Base-by-base conservation (phyloP, 208 protist species). In the Trypanosomatidae sp. region DNA sequence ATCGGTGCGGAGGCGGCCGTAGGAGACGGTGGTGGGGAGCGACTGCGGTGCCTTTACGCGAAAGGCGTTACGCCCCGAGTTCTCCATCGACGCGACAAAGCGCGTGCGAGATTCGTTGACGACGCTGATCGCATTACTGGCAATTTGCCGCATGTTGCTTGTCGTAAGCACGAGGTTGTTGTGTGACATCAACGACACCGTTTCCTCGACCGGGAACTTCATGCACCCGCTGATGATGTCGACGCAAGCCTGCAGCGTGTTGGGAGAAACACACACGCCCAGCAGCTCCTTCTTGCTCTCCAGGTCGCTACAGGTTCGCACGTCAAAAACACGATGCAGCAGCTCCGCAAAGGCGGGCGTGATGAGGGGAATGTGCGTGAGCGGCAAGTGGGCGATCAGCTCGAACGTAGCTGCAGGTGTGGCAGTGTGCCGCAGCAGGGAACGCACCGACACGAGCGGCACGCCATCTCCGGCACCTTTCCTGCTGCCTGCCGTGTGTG, bases 261-360 rank as follows among this genome's bases (percentile, higher is more conserved):
- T 59, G n/a, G 59, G 66, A 7, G 85, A 85, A 2, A 97, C 69
- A 49, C 74, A 87, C 66, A 88, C 91, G 60, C 71, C 79, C 4
- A 97, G 69, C 12, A 74, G 52, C 17, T 83, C 43, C 13, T 77
- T 69, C 43, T 86, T 64, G 8, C 74, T 46, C 33, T 76, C 69
- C 44, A 94, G 74, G 15, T 94, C 79, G 0, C 67, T 71, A 46
- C 87, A 92, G 15, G 77, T 91, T 12, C 70, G 79, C 12, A 97
- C 84, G 44, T 74, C 82, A 66, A 91, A 94, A 0, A 85, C 82
- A 4, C 81, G 72, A 1, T 76, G 76, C 56, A 97, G 77, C 43
- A 95, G 62, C 22, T 76, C 15, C 19, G 73, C 83, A 66, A 94
- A 91, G 8, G 90, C 77, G 10, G 82, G 72, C 3, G 79, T 84